Percentiles rank a stretch among this genome's conserved stretches.
phyloP scores from a whole-genome alignment of 805 yeast species.

The Candida andamanensis region DNA sequence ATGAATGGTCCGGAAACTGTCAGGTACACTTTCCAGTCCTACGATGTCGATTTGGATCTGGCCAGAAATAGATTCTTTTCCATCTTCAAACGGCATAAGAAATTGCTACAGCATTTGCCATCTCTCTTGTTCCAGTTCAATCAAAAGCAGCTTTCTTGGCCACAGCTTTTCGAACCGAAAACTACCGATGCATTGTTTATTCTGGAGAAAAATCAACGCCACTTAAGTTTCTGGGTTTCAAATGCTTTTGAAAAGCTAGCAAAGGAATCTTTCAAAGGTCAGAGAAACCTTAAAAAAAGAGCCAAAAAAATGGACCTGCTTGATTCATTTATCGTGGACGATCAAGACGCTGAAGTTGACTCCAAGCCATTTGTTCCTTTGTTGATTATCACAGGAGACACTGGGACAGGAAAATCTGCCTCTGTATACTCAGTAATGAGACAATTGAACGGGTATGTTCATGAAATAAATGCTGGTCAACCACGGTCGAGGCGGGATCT shows the following conservation, averaged over 20 bases:
- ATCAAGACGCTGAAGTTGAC: conserved; percentile 20
- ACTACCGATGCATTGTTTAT: conserved; percentile 30
- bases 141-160: conserved; percentile 25
- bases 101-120: background rate
- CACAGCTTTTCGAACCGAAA: conserved; percentile 41
- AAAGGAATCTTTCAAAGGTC: conserved; percentile 27
- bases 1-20: background rate
- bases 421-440: conserved; percentile 63
- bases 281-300: conserved; percentile 25
- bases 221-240: conserved; percentile 35
- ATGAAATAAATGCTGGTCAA: conserved; percentile 76
- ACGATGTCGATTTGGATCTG: background rate
- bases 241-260: conserved; percentile 32
- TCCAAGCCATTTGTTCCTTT: conserved; percentile 53
- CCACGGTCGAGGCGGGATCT: conserved; percentile 70
- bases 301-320: conserved; percentile 13
- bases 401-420: conserved; percentile 76
- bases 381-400: conserved; percentile 61
- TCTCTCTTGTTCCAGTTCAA: background rate
- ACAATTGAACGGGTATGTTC: conserved; percentile 62
- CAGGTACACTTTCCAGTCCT: background rate
- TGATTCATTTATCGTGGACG: conserved; percentile 35
- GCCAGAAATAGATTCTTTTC: too few relatives aligned
- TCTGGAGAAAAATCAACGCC: conserved; percentile 14
- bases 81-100: background rate